phyloP scores from a whole-genome alignment of 2,329 filamentous ascomycete species.

The Pseudopithomyces chartarum region DNA sequence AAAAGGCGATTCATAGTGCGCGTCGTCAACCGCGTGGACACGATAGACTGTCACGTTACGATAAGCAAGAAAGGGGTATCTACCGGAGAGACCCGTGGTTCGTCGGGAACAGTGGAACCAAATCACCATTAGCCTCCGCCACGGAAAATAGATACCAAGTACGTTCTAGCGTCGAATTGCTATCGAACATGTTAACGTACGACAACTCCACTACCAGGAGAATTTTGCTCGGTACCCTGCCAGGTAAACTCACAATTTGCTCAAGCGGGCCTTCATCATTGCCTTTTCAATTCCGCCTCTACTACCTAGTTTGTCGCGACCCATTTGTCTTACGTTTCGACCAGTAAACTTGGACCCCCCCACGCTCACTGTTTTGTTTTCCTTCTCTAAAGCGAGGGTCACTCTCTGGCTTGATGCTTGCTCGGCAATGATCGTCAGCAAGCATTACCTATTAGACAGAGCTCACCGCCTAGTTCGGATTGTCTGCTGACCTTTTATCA shows the following conservation, averaged over 20 bases:
- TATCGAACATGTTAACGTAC: background rate
- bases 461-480: background rate
- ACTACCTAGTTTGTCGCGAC: too few species aligned
- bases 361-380: background rate
- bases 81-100: background rate
- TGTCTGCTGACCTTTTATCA: background rate
- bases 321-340: too few species aligned
- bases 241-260: too few species aligned
- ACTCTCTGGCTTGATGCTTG: background rate
- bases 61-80: constrained; percentile 4
- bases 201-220: background rate
- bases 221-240: background rate
- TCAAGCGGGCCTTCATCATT: background rate
- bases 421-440: constrained; percentile 3
- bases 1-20: constrained; percentile 30
- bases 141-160: constrained; percentile 2
- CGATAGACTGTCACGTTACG: background rate
- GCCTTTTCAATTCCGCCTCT: too few species aligned
- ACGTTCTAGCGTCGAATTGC: background rate
- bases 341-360: background rate
- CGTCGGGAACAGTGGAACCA: background rate
- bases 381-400: background rate
- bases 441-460: background rate
- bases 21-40: background rate
- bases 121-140: background rate